Percentiles rank a stretch among this genome's conserved stretches.
These are phyloP conservation scores for Barbarea vulgaris DNA, from an alignment of 345 rosid genomes.

Conservation along the genomic window DNA sequence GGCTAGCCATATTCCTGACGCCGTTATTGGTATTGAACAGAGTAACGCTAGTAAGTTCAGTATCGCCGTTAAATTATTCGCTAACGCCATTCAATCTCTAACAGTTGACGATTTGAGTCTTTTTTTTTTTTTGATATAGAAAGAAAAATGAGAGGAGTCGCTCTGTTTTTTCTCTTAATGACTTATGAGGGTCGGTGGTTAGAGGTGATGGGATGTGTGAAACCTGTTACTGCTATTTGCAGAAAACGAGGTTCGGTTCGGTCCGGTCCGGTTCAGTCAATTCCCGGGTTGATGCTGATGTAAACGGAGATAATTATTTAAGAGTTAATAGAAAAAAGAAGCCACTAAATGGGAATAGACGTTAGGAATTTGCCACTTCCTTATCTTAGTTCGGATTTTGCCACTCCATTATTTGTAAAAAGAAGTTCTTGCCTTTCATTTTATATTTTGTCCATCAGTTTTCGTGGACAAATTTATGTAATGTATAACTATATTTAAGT, in stretches of 20 bases:
- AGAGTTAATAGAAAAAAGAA: too few relatives aligned
- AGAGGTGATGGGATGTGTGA: slow-evolving; percentile 36
- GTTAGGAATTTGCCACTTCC: too few relatives aligned
- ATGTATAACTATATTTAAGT: too few relatives aligned
- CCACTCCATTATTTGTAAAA: too few relatives aligned
- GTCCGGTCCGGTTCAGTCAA: neutral
- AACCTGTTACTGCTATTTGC: slow-evolving; percentile 15
- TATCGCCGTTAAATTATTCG: slow-evolving; percentile 87
- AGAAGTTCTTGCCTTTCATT: too few relatives aligned
- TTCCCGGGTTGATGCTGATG: neutral
- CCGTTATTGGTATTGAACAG: slow-evolving; percentile 85
- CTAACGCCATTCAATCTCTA: slow-evolving; percentile 57
- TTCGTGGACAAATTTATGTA: too few relatives aligned
- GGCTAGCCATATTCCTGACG: slow-evolving; percentile 89
- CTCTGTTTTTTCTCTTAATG: slow-evolving; percentile 30
- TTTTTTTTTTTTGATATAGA: neutral
- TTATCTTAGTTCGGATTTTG: too few relatives aligned
- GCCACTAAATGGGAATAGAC: too few relatives aligned
- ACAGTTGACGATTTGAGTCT: neutral
- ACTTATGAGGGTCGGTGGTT: slow-evolving; percentile 38
- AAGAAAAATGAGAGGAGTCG: slow-evolving; percentile 23
- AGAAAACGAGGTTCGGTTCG: slow-evolving; percentile 14
- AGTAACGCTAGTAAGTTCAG: slow-evolving; percentile 82
- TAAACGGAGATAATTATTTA: neutral
- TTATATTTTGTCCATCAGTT: too few relatives aligned